Conservation (phyloP, 2,329 filamentous ascomycete species). For the Monosporascus sp. region DNA sequence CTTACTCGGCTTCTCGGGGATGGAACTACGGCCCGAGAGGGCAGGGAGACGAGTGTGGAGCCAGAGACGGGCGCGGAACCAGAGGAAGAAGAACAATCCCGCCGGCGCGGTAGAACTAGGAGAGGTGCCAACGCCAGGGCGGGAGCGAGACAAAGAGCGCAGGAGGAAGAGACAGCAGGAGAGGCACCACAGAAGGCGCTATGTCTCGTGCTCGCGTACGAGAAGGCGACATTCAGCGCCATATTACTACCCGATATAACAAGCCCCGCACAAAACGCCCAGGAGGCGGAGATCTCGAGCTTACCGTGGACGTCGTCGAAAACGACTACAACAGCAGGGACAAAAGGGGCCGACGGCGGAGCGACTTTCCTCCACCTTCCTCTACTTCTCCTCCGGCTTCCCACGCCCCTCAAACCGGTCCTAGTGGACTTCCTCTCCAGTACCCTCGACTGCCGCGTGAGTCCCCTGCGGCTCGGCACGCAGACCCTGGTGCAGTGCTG, state of each 20-base stretch:
- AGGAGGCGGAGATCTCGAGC: not conserved
- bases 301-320: conserved; percentile 18
- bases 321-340: not conserved
- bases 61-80: conserved; percentile 5
- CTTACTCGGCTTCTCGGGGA: conserved; percentile 22
- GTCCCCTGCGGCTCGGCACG: conserved; percentile 43
- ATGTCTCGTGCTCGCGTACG: conserved; percentile 47
- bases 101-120: not conserved
- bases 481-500: conserved; percentile 42
- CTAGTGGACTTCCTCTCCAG: conserved; percentile 46
- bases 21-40: not conserved
- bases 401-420: conserved; percentile 42
- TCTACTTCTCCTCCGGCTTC: conserved; percentile 51
- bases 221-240: conserved; percentile 45
- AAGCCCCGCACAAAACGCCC: not conserved
- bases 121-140: not conserved
- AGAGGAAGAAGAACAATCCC: conserved; percentile 1
- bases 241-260: conserved; percentile 39
- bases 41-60: conserved; percentile 8
- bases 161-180: not conserved
- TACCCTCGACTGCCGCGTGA: conserved; percentile 53
- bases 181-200: conserved; percentile 13
- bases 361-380: conserved; percentile 41
- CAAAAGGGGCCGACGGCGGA: not conserved
- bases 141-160: not conserved